Conservation (phyloP, 2,329 filamentous ascomycete genomes). For the Raffaelea deltoideospora region DNA sequence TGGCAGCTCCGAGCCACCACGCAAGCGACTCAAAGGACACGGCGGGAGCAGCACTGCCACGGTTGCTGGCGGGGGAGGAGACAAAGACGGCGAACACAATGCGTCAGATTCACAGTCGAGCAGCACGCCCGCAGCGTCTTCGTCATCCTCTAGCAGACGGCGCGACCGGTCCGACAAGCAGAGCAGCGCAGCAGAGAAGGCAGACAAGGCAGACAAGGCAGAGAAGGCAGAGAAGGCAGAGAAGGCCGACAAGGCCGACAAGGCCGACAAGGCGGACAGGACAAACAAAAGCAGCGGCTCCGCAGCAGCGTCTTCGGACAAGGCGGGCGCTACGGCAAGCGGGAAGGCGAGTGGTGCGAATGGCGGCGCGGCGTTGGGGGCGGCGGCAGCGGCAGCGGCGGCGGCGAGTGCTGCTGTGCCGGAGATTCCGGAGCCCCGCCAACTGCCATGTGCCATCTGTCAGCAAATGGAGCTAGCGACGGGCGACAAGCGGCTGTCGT, state of each 20-base stretch:
- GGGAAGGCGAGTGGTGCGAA: not conserved
- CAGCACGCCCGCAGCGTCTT: not conserved
- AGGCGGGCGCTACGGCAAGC: not conserved
- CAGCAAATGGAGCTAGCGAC: constrained; percentile 49
- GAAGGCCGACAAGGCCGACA: constrained; percentile 1
- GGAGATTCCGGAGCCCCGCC: constrained; percentile 62
- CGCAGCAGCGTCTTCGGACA: not conserved
- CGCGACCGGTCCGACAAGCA: constrained; percentile 4
- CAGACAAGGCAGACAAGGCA: constrained; percentile 43
- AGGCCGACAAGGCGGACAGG: constrained; percentile 11
- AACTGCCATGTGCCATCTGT: constrained; percentile 77
- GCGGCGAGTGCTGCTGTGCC: constrained; percentile 46
- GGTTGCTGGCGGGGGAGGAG: constrained; percentile 14
- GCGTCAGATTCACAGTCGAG: too few species aligned
- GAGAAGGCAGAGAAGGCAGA: constrained; percentile 49
- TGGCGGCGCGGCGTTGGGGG: constrained; percentile 4
- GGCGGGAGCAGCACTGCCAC: not conserved
- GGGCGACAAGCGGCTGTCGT: constrained; percentile 60
- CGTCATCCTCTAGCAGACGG: constrained; percentile 17
- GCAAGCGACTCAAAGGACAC: constrained; percentile 47
- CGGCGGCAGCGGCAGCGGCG: constrained; percentile 16
- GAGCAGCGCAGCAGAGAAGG: constrained; percentile 2
- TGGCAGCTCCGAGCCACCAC: constrained; percentile 34
- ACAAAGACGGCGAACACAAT: constrained; percentile 33
- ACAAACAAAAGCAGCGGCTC: too few species aligned